Evolutionary conservation across 768 basidiomycete genomes (phyloP), one percentile per base, ranked within the genome.

Genomic region (Lentinus tigrinus): DNA sequence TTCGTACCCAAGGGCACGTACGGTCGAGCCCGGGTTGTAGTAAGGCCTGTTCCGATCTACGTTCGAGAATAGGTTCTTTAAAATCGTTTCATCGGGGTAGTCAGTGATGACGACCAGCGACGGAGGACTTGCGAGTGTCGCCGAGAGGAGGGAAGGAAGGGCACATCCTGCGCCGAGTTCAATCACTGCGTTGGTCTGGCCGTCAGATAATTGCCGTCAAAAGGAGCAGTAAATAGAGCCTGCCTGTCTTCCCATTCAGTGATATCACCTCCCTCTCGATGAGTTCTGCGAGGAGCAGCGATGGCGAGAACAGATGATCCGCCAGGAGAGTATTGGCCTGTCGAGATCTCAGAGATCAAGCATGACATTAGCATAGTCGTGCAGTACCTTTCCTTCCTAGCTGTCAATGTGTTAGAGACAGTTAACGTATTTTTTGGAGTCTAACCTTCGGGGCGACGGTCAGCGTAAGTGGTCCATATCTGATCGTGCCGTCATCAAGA

Each of bases 111-210:
- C 81, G 37, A 88, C 74, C 36, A 84, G 70, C 10, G 77, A 72
- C 3, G 87, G 85, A 3, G 81, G 73, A 3, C 72, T 63, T 3
- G 70, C 56, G 10, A 74, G 64, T 7, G 78, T 81, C 40, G 84
- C 75, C 36, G 83, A 63, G 1, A 91, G 74, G 1, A 90, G 72
- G 0, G 85, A 88, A 4, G 88, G 88, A 8, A 92, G 68, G 17
- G 82, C 88, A 44, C 82, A 79, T 6, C 89, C 88, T 8, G 87
- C 81, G 3, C 86, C 88, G 3, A 91, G 79, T 67, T 91, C 89
- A n/a, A 91, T 65, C 1, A 86, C 87, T 88, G 58, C 5, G 26
- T 43, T 26, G 36, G 37, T 31, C 50, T 19, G 36, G 7, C n/a
- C 14, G 36, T 46, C 1, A 52, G 40, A 50, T 10, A 21, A 13